Evolutionary conservation across 192 early-diverging fungal genomes (phyloP).

Genomic region (Entomortierella lignicola): DNA sequence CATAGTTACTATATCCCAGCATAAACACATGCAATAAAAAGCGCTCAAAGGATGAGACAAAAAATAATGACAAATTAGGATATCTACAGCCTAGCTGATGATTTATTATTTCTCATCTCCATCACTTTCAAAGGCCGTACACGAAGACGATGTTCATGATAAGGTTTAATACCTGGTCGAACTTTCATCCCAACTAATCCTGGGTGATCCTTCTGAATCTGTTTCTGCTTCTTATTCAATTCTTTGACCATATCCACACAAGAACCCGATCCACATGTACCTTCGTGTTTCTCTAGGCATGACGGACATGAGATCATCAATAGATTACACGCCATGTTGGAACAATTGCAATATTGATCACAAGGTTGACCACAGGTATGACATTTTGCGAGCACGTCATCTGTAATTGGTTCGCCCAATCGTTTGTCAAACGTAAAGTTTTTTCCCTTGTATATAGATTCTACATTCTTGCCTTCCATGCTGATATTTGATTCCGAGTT

Average conservation of each 20-base stretch:
- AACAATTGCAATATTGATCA: conserved; percentile 76
- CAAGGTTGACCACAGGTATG: conserved; percentile 75
- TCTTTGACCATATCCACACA: conserved; percentile 61
- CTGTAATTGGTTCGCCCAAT: conserved; percentile 75
- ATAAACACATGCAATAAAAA: too few species aligned
- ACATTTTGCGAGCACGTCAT: conserved; percentile 73
- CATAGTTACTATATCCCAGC: too few species aligned
- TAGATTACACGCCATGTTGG: conserved; percentile 76
- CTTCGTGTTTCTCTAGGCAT: conserved; percentile 60
- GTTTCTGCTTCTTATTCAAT: conserved; percentile 37
- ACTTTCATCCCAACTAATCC: conserved; percentile 43
- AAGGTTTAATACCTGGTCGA: conserved; percentile 28
- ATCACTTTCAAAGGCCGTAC: conserved; percentile 33
- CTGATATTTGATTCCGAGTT: too few species aligned
- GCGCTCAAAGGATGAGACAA: too few species aligned
- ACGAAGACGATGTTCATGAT: conserved; percentile 41
- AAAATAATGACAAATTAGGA: not conserved
- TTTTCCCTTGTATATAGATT: conserved; percentile 76
- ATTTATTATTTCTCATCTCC: conserved; percentile 24
- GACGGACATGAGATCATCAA: conserved; percentile 75
- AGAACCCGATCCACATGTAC: conserved; percentile 61
- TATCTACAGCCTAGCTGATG: not conserved
- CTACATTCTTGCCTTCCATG: conserved; percentile 13
- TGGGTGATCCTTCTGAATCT: conserved; percentile 31
- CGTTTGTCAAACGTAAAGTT: conserved; percentile 89